Percentiles rank a stretch among this genome's conserved stretches.
Evolutionary conservation across 2,329 filamentous ascomycete species (phyloP).

Genomic region (Xylariaceae sp.): DNA sequence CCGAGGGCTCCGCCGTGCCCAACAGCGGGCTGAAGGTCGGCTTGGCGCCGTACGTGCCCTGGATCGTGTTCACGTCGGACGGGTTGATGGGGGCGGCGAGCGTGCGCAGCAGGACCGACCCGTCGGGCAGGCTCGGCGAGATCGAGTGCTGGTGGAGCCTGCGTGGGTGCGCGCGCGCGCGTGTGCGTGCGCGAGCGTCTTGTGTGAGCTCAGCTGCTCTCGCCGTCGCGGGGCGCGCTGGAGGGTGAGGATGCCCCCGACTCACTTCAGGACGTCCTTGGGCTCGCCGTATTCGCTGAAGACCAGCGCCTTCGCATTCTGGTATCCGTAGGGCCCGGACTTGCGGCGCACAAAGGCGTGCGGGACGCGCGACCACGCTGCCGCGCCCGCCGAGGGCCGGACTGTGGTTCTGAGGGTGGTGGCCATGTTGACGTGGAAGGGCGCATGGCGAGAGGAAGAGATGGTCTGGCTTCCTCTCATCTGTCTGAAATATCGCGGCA

Average conservation of each 20-base stretch:
- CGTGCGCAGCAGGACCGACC: constrained; percentile 68
- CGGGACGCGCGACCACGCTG: neutral
- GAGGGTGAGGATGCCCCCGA: neutral
- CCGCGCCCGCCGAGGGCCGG: neutral
- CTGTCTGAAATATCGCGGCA: too few relatives aligned
- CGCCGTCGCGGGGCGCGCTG: too few relatives aligned
- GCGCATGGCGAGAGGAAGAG: too few relatives aligned
- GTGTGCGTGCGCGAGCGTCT: constrained; percentile 1
- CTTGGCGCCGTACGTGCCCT: constrained; percentile 88
- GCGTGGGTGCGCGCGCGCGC: neutral
- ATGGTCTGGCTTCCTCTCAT: too few relatives aligned
- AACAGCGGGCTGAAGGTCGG: constrained; percentile 69
- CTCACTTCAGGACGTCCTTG: constrained; percentile 56
- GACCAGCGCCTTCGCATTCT: constrained; percentile 74
- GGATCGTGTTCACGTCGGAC: constrained; percentile 95
- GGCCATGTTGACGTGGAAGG: neutral
- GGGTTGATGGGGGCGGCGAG: constrained; percentile 93
- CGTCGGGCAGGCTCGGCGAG: constrained; percentile 60
- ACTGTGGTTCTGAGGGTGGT: neutral
- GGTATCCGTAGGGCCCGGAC: constrained; percentile 68
- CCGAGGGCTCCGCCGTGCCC: constrained; percentile 67
- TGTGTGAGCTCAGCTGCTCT: too few relatives aligned
- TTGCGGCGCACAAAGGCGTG: constrained; percentile 34
- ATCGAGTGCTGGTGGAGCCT: constrained; percentile 71
- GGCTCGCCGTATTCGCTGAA: constrained; percentile 71